These are phyloP conservation scores for Pulveroboletus sp. DNA, from an alignment of 768 basidiomycete genomes.

Conservation along the genomic window DNA sequence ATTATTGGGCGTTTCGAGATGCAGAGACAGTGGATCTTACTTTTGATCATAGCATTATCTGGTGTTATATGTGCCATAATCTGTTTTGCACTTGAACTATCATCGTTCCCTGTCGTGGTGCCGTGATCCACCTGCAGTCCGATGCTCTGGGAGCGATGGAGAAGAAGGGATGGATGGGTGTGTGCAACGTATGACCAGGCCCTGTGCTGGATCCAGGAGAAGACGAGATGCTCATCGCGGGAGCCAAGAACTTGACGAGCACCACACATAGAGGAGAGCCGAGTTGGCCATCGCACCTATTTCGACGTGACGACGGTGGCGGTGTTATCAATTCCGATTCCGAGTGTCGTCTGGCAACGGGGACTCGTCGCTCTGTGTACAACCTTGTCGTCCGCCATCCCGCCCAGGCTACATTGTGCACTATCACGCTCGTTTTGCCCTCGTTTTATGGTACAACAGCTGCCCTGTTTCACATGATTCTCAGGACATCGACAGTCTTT, in stretches of 20 bases:
- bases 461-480: conserved; percentile 12
- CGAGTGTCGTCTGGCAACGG: conserved; percentile 20
- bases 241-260: no score
- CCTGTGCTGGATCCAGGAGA: no score
- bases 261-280: no score
- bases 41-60: conserved; percentile 8
- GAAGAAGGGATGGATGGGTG: no score
- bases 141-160: no score
- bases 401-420: conserved; percentile 11
- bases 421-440: conserved; percentile 3
- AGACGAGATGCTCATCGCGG: no score
- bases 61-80: conserved; percentile 19
- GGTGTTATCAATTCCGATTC: neutral
- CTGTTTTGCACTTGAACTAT: neutral
- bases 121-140: no score
- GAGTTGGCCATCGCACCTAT: no score
- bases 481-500: conserved; percentile 27
- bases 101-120: no score
- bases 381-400: neutral
- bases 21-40: conserved; percentile 2
- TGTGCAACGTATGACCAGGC: no score
- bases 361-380: no score
- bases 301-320: conserved; percentile 5
- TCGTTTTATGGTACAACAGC: conserved; percentile 15
- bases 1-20: conserved; percentile 3